Percentiles rank a stretch among this genome's conserved stretches.
These are phyloP conservation scores for Acacia acuminata DNA, from an alignment of 306 rosid genomes.

Conservation along the genomic window DNA sequence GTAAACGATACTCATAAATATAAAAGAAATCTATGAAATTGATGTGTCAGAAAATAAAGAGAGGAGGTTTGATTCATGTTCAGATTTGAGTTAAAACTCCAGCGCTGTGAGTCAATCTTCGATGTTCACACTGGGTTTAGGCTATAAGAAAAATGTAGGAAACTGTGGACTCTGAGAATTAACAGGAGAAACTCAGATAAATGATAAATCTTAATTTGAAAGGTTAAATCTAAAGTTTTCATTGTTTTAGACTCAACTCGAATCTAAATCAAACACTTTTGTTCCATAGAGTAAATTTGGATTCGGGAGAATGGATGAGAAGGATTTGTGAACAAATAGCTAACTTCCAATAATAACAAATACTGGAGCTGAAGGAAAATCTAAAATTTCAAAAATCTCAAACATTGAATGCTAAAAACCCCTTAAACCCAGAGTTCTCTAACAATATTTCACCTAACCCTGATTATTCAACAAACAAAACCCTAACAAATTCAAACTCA, in stretches of 20 bases:
- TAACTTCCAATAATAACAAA: neutral
- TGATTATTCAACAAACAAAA: neutral
- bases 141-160: neutral
- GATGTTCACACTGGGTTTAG: no score
- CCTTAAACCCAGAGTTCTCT: neutral
- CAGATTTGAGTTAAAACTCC: no score
- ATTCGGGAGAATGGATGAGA: neutral
- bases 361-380: neutral
- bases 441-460: neutral
- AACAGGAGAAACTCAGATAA: neutral
- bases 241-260: neutral
- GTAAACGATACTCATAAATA: no score
- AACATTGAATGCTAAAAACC: neutral
- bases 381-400: conserved; percentile 14
- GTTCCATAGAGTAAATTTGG: neutral
- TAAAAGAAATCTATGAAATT: no score
- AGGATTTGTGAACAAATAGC: neutral
- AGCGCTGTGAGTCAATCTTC: no score
- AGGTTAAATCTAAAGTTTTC: neutral
- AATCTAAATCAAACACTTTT: neutral
- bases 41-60: no score
- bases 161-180: neutral
- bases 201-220: neutral
- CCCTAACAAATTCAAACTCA: neutral
- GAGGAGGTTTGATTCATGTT: no score